These are phyloP conservation scores for Arbutus unedo DNA, from an alignment of 148 eudicot genomes.

Conservation along the genomic window DNA sequence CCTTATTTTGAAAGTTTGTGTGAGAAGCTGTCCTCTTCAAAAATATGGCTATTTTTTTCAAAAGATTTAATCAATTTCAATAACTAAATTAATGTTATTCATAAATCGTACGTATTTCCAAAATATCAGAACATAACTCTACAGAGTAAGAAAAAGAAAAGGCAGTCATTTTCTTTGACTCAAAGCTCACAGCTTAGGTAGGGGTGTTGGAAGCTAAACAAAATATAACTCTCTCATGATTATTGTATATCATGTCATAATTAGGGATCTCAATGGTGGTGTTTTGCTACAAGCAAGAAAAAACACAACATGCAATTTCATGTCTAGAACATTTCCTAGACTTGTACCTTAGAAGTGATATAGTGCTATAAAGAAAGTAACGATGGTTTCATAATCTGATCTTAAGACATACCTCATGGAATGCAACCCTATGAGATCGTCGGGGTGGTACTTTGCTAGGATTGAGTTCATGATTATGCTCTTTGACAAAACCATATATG, in stretches of 20 bases:
- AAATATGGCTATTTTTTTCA: neutral
- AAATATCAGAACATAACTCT: neutral
- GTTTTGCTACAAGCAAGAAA: neutral
- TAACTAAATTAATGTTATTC: no score
- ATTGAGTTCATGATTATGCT: constrained; percentile 18
- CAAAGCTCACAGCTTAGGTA: neutral
- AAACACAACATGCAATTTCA: neutral
- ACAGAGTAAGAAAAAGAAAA: neutral
- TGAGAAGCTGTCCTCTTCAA: neutral
- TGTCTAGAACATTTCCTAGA: neutral
- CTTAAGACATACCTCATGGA: constrained; percentile 11
- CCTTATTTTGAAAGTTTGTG: neutral
- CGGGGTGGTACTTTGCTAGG: constrained; percentile 18
- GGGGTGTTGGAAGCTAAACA: neutral
- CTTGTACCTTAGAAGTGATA: neutral
- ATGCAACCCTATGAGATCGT: constrained; percentile 12
- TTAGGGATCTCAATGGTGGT: neutral
- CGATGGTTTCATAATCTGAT: neutral
- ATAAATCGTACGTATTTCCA: neutral
- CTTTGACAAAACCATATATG: constrained; percentile 7
- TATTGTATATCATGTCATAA: neutral
- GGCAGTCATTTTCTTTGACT: neutral
- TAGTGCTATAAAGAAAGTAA: neutral
- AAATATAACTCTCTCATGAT: neutral
- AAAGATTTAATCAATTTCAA: neutral